Evolutionary conservation across 192 early-diverging fungal genomes (phyloP), one percentile per base, ranked within the genome.

Genomic region (Coemansia pectinata): DNA sequence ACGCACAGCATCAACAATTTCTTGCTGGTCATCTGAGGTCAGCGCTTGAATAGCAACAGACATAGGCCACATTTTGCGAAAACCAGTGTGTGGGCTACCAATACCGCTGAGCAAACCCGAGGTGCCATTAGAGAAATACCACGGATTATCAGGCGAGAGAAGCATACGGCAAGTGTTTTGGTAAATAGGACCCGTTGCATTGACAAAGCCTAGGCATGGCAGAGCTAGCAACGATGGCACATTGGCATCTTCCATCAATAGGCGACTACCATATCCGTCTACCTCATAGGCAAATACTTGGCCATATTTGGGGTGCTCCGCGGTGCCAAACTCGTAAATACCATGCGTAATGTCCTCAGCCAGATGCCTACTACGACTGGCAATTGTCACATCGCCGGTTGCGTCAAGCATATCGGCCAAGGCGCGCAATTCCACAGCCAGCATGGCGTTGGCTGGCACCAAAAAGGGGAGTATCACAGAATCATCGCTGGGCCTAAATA

Each of bases 191-290:
- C 89, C 78, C 19, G 62, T 57, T 0, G 48, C 52, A 10, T 61
- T 19, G 23, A 86, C 68, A 70, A 87, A 90, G 27, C 85, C 89
- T 15, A 88, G 65, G 17, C 86, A 69, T 7, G 89, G 89, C 33
- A 90, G 65, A n/a, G 83, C 73, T 11, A 89, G 73, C 12, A 90
- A 74, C 4, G 79, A 82, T 5, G 89, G 89, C 27, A 87, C 76
- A 47, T 88, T 89, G 19, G 89, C 89, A 63, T 90, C 87, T 69
- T 90, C 89, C 89, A 88, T 89, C 10, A 90, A 57, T 33, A 88
- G 34, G 12, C 65, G 65, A 5, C 84, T 78, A 17, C 89, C 89
- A 44, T 78, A 90, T 15, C 89, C 87, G 47, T 90, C 89, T 15
- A 89, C 79, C 70, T 90, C 89, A 63, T 84, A 90, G 1, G 85